Base-by-base conservation (phyloP, 169 alveolate genomes). In the Eimeria falciformis region DNA sequence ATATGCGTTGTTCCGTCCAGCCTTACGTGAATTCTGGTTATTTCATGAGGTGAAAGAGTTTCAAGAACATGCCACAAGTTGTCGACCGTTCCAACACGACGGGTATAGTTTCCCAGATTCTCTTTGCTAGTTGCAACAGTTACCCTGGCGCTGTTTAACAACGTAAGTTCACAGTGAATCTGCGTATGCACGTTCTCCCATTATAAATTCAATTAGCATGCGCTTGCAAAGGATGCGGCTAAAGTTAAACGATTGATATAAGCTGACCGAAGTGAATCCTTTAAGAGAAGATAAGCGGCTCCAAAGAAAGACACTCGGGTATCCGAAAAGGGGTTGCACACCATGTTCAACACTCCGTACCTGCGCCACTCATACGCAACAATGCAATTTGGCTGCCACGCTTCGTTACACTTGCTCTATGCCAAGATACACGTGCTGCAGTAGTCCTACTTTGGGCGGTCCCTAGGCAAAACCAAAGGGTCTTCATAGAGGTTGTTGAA, bases 201-300 rank as follows among this genome's bases (percentile, higher is more conserved):
- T 21, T 50, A 50, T 12, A 21, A 50, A 50, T 50, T 50, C 2
- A 12, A 21, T 50, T 21, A 21, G 62, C 62, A 50, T 50, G 11
- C n/a, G 62, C 18, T 1, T 50, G 62, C 23, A 50, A 50, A 50
- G 23, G 73, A n/a, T 18, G 73, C n/a, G 73, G 73, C 73, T 62
- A 9, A 14, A 62, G 25, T 29, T 14, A 29, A n/a, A 1, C 29
- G 29, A 27, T n/a, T n/a, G n/a, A n/a, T n/a, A n/a, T n/a, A n/a
- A n/a, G 50, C 91, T 66, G 68, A 84, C 91, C 91, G 91, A 33
- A 84, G 79, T 9, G 79, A 66, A 56, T 84, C 91, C 18, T 84
- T 84, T 5, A 84, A 29, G 27, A 84, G 91, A 12, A 84, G 91
- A 27, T 84, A 84, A 5, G 91, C 91, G 53, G 82, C 65, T 18